Percentiles rank a stretch among this genome's conserved stretches.
These are phyloP conservation scores for Xylariomycetidae sp. DNA, from an alignment of 2,329 filamentous ascomycete species.

Conservation along the genomic window DNA sequence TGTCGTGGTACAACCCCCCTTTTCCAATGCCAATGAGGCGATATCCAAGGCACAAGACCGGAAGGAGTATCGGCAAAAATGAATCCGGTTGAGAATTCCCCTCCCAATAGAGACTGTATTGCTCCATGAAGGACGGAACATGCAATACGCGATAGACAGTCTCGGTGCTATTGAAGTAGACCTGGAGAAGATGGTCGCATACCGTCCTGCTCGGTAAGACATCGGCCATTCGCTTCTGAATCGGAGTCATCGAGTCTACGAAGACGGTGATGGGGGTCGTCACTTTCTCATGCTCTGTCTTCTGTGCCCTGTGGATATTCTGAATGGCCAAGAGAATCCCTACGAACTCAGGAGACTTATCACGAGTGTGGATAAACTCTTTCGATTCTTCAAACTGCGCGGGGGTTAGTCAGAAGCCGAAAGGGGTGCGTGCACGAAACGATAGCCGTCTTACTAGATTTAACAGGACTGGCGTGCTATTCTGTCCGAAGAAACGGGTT, in stretches of 20 bases:
- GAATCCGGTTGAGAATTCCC: constrained; percentile 40
- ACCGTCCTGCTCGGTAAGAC: constrained; percentile 46
- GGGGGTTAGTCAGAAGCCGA: constrained; percentile 5
- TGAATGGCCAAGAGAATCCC: constrained; percentile 42
- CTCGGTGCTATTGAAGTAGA: constrained; percentile 48
- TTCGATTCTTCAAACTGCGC: constrained; percentile 50
- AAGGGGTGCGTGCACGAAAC: not conserved
- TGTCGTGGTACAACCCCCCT: constrained; percentile 46
- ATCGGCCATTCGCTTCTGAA: constrained; percentile 54
- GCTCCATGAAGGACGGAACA: constrained; percentile 44
- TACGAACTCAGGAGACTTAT: constrained; percentile 34
- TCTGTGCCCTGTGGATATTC: constrained; percentile 42
- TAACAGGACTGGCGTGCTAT: constrained; percentile 46
- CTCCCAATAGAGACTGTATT: constrained; percentile 50
- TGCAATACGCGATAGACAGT: constrained; percentile 51
- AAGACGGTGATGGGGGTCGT: constrained; percentile 50
- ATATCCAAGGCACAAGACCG: constrained; percentile 49
- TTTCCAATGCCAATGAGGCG: constrained; percentile 47
- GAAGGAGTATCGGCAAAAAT: constrained; percentile 50
- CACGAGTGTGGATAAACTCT: constrained; percentile 41
- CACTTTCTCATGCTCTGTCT: constrained; percentile 42
- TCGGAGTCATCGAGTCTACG: constrained; percentile 54
- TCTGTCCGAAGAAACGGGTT: constrained; percentile 50
- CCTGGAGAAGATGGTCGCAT: constrained; percentile 46
- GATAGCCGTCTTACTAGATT: constrained; percentile 40